Base-by-base conservation (phyloP, 1,284 basidiomycete genomes). In the Cutaneotrichosporon cyanovorans region DNA sequence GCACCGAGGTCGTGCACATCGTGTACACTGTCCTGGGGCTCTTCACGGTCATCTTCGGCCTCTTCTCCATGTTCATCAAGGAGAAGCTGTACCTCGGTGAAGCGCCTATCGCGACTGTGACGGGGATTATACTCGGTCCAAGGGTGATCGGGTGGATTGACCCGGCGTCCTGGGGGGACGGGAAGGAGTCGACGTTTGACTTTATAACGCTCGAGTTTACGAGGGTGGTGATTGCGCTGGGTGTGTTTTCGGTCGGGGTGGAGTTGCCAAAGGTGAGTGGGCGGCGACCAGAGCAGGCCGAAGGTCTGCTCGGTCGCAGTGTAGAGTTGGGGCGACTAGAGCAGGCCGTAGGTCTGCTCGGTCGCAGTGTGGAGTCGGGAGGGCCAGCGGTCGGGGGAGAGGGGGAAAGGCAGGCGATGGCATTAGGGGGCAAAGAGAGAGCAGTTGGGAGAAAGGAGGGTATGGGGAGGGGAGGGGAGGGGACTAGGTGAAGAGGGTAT, bases 241-340 rank as follows among this genome's bases (percentile, higher is more conserved):
- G 91, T 33, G 93, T 99, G 4, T 99, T 99, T 69, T 91, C 93
- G 10, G 89, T 98, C 51, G 95, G 95, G 3, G 95, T 98, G 33
- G 88, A 95, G 65, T 74, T 95, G 62, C 91, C 91, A 21, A 92
- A 91, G 72, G 72, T 68, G 34, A 40, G 67, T 48, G 0, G 39
- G 21, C n/a, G 30, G 30, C 30, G 9, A n/a, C n/a, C n/a, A n/a
- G n/a, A n/a, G n/a, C n/a, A n/a, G n/a, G n/a, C n/a, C n/a, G n/a
- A n/a, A n/a, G n/a, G n/a, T n/a, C n/a, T n/a, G n/a, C n/a, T n/a
- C n/a, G n/a, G n/a, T n/a, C n/a, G n/a, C n/a, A n/a, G n/a, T n/a
- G n/a, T n/a, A n/a, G n/a, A n/a, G n/a, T n/a, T n/a, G n/a, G n/a
- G n/a, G n/a, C n/a, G n/a, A n/a, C n/a, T n/a, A n/a, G n/a, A n/a